phyloP scores from a whole-genome alignment of 768 basidiomycete genomes.

The Lactarius akahatsu region DNA sequence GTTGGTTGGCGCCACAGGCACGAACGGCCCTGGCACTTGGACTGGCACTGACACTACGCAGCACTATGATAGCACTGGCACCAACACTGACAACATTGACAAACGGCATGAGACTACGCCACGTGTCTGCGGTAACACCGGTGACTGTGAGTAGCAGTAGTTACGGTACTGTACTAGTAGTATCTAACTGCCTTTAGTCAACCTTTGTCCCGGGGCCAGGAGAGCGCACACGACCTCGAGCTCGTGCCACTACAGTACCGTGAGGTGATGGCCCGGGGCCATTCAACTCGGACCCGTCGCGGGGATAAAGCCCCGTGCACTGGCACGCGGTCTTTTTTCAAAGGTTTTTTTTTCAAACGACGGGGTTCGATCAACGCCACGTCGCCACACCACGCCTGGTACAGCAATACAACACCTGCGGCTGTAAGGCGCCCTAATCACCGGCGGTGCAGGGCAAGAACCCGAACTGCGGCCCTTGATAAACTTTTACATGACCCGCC shows the following conservation, averaged over 20 bases:
- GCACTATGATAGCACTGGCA: no score
- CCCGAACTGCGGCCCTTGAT: neutral
- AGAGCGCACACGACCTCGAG: no score
- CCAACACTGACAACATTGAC: neutral
- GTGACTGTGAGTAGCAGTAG: neutral
- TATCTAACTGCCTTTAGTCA: no score
- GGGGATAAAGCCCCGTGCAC: neutral
- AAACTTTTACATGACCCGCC: neutral
- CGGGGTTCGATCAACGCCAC: slow-evolving; percentile 2
- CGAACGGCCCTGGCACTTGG: neutral
- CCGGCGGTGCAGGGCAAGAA: neutral
- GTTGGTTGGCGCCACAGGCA: neutral
- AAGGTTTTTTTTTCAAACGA: neutral
- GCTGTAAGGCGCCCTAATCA: slow-evolving; percentile 1
- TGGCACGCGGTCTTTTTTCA: neutral
- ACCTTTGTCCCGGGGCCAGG: no score
- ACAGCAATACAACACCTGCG: neutral
- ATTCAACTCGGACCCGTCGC: neutral
- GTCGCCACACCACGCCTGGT: neutral
- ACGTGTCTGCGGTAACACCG: neutral
- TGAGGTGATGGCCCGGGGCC: neutral
- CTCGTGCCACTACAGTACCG: neutral
- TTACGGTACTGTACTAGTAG: neutral
- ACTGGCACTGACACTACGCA: no score
- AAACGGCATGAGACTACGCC: neutral